These are phyloP conservation scores for Fusarium chlamydosporum DNA, from an alignment of 2,329 filamentous ascomycete genomes.

Conservation along the genomic window DNA sequence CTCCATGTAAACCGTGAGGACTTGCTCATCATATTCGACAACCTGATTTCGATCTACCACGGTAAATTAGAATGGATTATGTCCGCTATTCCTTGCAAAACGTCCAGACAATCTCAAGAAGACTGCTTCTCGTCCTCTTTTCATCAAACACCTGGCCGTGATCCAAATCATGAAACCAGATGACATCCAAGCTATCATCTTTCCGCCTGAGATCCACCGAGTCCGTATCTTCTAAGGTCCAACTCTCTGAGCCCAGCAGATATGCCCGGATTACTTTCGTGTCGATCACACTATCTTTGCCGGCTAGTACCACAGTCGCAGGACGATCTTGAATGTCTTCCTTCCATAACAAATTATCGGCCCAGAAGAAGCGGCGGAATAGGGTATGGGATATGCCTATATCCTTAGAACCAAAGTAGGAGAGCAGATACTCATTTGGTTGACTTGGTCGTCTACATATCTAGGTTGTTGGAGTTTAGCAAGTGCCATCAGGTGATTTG, in stretches of 20 bases:
- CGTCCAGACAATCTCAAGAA: too few species aligned
- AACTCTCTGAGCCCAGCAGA: conserved; percentile 56
- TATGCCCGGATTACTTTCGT: conserved; percentile 67
- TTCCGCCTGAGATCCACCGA: too few species aligned
- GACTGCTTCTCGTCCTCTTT: too few species aligned
- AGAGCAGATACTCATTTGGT: conserved; percentile 71
- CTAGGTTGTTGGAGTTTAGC: conserved; percentile 36
- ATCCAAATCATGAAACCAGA: too few species aligned
- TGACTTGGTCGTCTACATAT: conserved; percentile 58
- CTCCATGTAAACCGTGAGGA: too few species aligned
- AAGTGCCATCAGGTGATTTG: neutral
- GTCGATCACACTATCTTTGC: conserved; percentile 68
- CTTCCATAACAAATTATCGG: conserved; percentile 72
- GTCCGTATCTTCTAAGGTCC: conserved; percentile 19
- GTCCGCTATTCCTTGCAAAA: too few species aligned
- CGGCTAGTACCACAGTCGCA: conserved; percentile 65
- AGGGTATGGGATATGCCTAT: conserved; percentile 71
- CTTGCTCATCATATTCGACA: too few species aligned
- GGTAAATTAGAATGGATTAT: too few species aligned
- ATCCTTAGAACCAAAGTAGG: conserved; percentile 72
- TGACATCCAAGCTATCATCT: too few species aligned
- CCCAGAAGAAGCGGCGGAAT: conserved; percentile 72
- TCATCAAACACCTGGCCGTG: too few species aligned
- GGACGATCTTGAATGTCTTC: conserved; percentile 62
- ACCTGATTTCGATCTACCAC: too few species aligned